Evolutionary conservation across 306 rosid genomes (phyloP), one percentile per base, ranked within the genome.

Genomic region (Purshia tridentata): DNA sequence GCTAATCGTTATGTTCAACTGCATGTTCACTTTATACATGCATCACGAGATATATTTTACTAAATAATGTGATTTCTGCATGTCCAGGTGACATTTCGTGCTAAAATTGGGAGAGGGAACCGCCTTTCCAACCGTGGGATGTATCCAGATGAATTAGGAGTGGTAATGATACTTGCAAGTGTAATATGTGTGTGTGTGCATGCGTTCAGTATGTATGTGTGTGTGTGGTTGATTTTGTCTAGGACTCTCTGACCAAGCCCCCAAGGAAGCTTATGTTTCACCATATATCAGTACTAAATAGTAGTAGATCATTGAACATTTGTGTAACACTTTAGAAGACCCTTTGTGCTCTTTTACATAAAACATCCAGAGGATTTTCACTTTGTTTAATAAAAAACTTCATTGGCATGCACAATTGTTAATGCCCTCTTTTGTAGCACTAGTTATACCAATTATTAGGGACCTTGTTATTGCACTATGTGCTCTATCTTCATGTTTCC

Each of bases 141-240:
- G 92, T 95, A 88, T 85, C 98, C 98, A n/a, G 98, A 95, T 62
- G 99, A 95, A 82, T 87, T 95, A 76, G 99, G 98, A 90, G 99
- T 95, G 98, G 99, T 95, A 95, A 85, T 77, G 70, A 11, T 70
- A 49, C 69, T 57, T 62, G 73, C 60, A 11, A 19, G 8, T 9
- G 35, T 6, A 6, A 6, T 1, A 9, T 69, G 6, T 12, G 4
- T 3, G 18, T 14, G 39, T 40, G 13, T 22, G 35, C 65, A 52
- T 74, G 72, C 44, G 16, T n/a, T n/a, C n/a, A n/a, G n/a, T 51
- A 3, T 29, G 35, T 2, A 3, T 29, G 35, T 50, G 19, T 23
- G 40, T 29, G n/a, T 16, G 40, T 67, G 35, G 12, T 20, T 11
- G 7, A 7, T 46, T 12, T 20, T 39, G 8, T 50, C 4, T 10